Evolutionary conservation across 768 basidiomycete species (phyloP).

Genomic region (Trametes punicea): DNA sequence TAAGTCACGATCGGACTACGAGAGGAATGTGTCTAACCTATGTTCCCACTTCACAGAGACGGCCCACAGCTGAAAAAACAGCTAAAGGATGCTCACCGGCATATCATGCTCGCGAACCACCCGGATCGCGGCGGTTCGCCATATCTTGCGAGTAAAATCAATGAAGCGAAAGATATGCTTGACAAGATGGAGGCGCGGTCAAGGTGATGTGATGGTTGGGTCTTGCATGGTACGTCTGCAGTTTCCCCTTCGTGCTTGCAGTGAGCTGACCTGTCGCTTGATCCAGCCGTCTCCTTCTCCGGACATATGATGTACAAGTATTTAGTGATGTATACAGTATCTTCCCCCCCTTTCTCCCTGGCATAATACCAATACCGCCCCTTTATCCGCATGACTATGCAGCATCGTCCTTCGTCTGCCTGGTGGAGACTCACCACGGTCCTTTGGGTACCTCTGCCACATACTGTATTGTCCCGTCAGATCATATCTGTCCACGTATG

Average conservation of each 20-base stretch:
- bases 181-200: conserved; percentile 69
- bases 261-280: neutral
- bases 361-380: conserved; percentile 20
- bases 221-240: conserved; percentile 5
- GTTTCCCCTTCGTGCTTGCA: neutral
- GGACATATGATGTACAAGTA: conserved; percentile 20
- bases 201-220: conserved; percentile 20
- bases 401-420: too few species aligned
- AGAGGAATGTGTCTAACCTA: neutral
- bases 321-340: too few species aligned
- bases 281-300: neutral
- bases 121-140: conserved; percentile 99
- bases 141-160: conserved; percentile 97
- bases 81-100: conserved; percentile 93
- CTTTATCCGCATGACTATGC: neutral
- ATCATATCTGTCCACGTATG: too few species aligned
- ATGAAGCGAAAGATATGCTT: conserved; percentile 92
- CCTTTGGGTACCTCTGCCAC: too few species aligned
- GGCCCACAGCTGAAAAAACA: conserved; percentile 67
- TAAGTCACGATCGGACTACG: conserved; percentile 39
- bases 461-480: too few species aligned
- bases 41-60: conserved; percentile 54
- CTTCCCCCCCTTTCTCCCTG: too few species aligned
- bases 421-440: too few species aligned
- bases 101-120: conserved; percentile 98